Percentiles rank a stretch among this genome's conserved stretches.
These are phyloP conservation scores for Geranium rotundifolium DNA, from an alignment of 345 rosid genomes.

Conservation along the genomic window DNA sequence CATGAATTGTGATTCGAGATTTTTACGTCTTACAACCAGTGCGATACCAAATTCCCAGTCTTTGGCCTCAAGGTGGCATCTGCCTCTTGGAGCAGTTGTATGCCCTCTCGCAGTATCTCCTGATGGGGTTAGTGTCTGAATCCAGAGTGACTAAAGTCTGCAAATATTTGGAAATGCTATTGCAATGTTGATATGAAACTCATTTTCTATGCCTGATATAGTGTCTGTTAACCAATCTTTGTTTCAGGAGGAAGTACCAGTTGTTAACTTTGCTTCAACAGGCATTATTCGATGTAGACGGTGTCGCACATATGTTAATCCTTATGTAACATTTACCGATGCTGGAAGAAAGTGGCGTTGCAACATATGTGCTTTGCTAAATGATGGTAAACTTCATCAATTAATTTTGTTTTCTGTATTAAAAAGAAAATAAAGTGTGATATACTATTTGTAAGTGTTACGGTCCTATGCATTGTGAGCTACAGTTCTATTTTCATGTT, in stretches of 20 bases:
- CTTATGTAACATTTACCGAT: slow-evolving; percentile 79
- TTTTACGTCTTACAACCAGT: slow-evolving; percentile 71
- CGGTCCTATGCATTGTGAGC: too few relatives aligned
- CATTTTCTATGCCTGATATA: slow-evolving; percentile 9
- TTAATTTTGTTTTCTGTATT: neutral
- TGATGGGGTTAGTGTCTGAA: slow-evolving; percentile 59
- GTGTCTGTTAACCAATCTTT: slow-evolving; percentile 5
- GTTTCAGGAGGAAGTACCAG: slow-evolving; percentile 86
- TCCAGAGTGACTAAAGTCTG: slow-evolving; percentile 1
- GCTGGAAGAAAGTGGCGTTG: slow-evolving; percentile 99
- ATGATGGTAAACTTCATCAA: slow-evolving; percentile 61
- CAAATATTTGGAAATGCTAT: slow-evolving; percentile 6
- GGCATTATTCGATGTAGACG: slow-evolving; percentile 97
- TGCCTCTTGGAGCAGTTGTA: slow-evolving; percentile 96
- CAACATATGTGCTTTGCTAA: slow-evolving; percentile 81
- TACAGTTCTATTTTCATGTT: neutral
- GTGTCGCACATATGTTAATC: slow-evolving; percentile 97
- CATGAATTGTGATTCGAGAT: slow-evolving; percentile 76
- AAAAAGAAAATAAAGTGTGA: neutral
- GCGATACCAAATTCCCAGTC: slow-evolving; percentile 90
- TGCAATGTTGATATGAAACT: slow-evolving; percentile 2
- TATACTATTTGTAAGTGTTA: slow-evolving; percentile 1
- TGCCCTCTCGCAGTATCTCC: slow-evolving; percentile 97
- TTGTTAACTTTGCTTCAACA: slow-evolving; percentile 67
- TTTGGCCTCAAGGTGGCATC: slow-evolving; percentile 93